Conservation (phyloP, 495 filamentous ascomycete genomes). For the Cercophora newfieldiana region DNA sequence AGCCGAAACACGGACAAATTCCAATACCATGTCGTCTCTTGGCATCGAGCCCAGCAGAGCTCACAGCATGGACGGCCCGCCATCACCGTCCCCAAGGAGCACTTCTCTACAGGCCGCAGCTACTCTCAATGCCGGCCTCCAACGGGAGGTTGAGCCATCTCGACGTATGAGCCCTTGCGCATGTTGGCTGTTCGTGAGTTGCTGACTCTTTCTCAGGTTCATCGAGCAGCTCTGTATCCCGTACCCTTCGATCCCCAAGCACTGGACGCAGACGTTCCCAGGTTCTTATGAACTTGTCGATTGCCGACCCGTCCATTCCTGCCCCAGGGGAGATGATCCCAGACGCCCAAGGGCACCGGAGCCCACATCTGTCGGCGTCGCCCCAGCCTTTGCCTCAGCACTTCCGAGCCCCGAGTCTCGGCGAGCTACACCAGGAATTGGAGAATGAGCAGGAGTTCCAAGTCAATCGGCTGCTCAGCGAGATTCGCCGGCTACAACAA, state of each 20-base stretch:
- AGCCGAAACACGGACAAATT: conserved; percentile 21
- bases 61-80: conserved; percentile 37
- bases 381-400: conserved; percentile 63
- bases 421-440: conserved; percentile 93
- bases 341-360: conserved; percentile 45
- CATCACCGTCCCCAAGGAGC: conserved; percentile 57
- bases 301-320: conserved; percentile 65
- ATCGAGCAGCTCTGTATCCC: conserved; percentile 54
- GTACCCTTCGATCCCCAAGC: conserved; percentile 56
- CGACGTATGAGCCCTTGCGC: conserved; percentile 43
- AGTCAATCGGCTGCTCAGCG: conserved; percentile 86
- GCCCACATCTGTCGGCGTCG: conserved; percentile 59
- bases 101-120: conserved; percentile 68
- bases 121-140: conserved; percentile 68
- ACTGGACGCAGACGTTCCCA: conserved; percentile 64
- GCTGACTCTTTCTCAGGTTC: conserved; percentile 43
- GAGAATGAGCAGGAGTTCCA: conserved; percentile 96
- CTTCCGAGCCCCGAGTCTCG: conserved; percentile 70
- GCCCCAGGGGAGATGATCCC: conserved; percentile 63
- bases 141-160: conserved; percentile 60
- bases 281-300: conserved; percentile 70
- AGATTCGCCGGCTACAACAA: conserved; percentile 85
- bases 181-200: not conserved
- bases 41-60: conserved; percentile 43
- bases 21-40: conserved; percentile 41